Evolutionary conservation across 2,329 filamentous ascomycete genomes (phyloP).

Genomic region (Fusarium sp.): DNA sequence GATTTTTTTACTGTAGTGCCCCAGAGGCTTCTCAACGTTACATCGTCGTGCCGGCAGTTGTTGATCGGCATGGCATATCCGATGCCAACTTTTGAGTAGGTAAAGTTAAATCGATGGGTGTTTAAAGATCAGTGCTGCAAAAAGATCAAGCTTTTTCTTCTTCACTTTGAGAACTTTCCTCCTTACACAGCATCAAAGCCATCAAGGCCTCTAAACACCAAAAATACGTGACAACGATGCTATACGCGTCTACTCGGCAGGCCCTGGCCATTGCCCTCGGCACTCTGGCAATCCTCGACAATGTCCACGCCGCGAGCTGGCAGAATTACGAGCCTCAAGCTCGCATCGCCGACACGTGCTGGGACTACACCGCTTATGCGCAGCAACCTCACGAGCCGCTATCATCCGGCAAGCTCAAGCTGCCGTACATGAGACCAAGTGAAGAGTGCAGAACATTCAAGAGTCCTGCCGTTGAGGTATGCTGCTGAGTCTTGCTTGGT

Average conservation of each 20-base stretch:
- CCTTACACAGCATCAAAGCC: too few relatives aligned
- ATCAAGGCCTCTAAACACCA: too few relatives aligned
- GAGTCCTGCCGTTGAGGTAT: conserved; percentile 17
- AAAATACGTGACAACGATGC: background rate
- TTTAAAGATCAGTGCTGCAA: conserved; percentile 1
- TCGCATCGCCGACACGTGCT: conserved; percentile 16
- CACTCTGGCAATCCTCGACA: background rate
- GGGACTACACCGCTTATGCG: conserved; percentile 20
- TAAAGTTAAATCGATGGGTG: too few relatives aligned
- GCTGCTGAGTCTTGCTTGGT: accelerated
- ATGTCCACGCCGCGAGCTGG: conserved; percentile 8
- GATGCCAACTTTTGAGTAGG: background rate
- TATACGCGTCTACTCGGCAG: background rate
- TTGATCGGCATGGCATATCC: background rate
- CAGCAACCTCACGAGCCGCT: conserved; percentile 12
- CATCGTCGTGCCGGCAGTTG: conserved; percentile 3
- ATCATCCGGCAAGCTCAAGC: conserved; percentile 9
- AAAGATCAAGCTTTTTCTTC: too few relatives aligned
- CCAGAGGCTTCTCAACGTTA: conserved; percentile 24
- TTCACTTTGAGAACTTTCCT: too few relatives aligned
- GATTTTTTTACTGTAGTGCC: background rate
- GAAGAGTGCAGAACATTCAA: conserved; percentile 30
- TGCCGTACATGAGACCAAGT: conserved; percentile 23
- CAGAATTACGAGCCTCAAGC: conserved; percentile 18
- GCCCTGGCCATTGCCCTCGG: background rate